Conservation (phyloP, 169 alveolate species). For the Eimeria tenella region DNA sequence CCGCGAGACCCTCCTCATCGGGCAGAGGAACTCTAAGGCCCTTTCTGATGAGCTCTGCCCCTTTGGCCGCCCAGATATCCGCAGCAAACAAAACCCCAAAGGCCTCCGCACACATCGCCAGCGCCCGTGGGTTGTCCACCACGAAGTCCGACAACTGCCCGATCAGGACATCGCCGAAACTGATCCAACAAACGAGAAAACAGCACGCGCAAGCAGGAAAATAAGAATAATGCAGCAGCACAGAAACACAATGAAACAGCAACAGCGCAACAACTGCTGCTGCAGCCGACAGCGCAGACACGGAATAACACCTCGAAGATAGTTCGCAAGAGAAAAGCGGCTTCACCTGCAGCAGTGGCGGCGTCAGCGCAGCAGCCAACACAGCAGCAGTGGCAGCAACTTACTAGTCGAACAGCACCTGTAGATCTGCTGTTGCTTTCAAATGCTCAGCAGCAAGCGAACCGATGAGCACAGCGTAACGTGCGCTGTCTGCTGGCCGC, state of each 20-base stretch:
- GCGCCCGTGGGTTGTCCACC: slow-evolving; percentile 3
- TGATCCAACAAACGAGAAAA: not conserved
- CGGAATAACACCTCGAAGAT: not conserved
- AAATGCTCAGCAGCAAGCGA: slow-evolving; percentile 3
- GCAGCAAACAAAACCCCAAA: not conserved
- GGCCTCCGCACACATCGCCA: not conserved
- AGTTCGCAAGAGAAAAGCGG: not conserved
- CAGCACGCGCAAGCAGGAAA: not conserved
- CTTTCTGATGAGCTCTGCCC: not conserved
- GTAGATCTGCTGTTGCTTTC: not conserved
- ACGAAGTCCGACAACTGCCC: slow-evolving; percentile 17
- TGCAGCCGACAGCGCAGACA: not conserved
- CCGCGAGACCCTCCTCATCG: not conserved
- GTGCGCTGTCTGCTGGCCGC: not conserved
- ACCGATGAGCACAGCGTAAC: not conserved
- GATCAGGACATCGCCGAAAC: not conserved
- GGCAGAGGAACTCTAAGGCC: not conserved
- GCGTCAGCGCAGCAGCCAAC: not conserved
- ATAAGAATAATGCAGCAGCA: not conserved
- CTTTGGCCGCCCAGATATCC: too few relatives aligned
- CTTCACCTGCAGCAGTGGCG: not conserved
- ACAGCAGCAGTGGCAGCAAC: slow-evolving; percentile 23
- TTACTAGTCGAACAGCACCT: not conserved
- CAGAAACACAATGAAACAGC: not conserved
- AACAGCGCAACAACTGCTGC: not conserved